phyloP scores from a whole-genome alignment of 2,329 filamentous ascomycete genomes.

The Pestalotiopsis sp. region DNA sequence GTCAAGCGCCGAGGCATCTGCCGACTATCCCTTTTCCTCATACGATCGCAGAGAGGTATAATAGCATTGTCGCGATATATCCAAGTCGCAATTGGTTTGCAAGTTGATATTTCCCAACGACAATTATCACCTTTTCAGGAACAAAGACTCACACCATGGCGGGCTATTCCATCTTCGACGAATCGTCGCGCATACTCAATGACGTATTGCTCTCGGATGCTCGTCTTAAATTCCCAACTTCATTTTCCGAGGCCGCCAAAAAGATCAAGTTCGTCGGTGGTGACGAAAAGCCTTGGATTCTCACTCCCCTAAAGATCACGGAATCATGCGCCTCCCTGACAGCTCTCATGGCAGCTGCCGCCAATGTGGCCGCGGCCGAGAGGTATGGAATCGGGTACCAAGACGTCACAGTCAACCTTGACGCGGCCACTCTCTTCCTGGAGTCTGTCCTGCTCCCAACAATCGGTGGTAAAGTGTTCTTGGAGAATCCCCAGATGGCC shows the following conservation, averaged over 20 bases:
- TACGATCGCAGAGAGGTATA: not conserved
- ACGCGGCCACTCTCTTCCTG: constrained; percentile 18
- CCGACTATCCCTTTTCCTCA: not conserved
- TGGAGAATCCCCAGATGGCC: constrained; percentile 20
- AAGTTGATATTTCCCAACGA: not conserved
- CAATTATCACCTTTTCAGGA: not conserved
- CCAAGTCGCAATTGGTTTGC: not conserved
- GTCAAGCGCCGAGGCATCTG: not conserved
- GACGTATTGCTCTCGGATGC: not conserved
- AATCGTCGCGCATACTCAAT: not conserved
- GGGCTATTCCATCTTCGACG: not conserved
- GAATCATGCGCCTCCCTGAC: constrained; percentile 31
- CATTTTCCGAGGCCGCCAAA: constrained; percentile 20
- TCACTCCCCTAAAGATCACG: constrained; percentile 29
- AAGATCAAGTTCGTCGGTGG: constrained; percentile 25
- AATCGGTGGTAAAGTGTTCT: not conserved
- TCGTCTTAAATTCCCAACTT: constrained; percentile 21
- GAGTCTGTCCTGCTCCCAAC: not conserved
- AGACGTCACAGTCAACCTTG: constrained; percentile 26
- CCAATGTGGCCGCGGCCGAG: constrained; percentile 24
- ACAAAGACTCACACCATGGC: not conserved
- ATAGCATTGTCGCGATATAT: not conserved
- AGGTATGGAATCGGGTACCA: constrained; percentile 22
- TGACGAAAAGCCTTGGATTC: constrained; percentile 26
- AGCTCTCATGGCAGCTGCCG: constrained; percentile 29